Evolutionary conservation across 371 early-diverging fungal species (phyloP), one percentile per base, ranked within the genome.

Genomic region (Dichotomocladium elegans): DNA sequence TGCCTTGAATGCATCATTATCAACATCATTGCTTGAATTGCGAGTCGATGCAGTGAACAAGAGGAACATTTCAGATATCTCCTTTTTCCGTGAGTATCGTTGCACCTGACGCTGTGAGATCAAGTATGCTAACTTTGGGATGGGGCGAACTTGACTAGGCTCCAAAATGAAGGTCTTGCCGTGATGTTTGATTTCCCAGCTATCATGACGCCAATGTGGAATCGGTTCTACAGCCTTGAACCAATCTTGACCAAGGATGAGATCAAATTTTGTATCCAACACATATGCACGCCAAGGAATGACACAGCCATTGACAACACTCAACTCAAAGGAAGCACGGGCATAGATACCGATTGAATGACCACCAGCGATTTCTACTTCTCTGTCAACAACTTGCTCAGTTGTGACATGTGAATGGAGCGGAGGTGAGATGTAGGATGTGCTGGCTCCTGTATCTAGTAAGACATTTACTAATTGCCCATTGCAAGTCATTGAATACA

Each of bases 311-410:
- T n/a, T n/a, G n/a, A n/a, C n/a, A n/a, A n/a, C n/a, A 40, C 14
- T 9, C 28, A 15, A 9, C 14, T 33, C 33, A 41, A 14, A 17
- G 19, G 41, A 14, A 9, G 19, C 9, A 41, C 41, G n/a, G 19
- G 41, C 33, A 33, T 33, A 9, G 22, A 45, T 45, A 19, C 11
- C 47, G 12, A 25, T 44, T 9, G 26, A 25, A 9, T 47, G 27
- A 15, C 55, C 48, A 21, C 47, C 55, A 0, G 47, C 55, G 1
- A 43, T 47, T 40, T 55, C 41, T 2, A 55, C 47, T 15, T 26
- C 27, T 2, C 45, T n/a, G 10, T 27, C 28, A 7, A 35, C 3
- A 42, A 52, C 29, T 52, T 7, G 3, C 11, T 28, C 21, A 52
- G 22, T 34, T 0, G 15, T 41, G 4, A 15, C 15, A 28, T 34